Percentiles rank a stretch among this genome's conserved stretches.
These are phyloP conservation scores for Chlorella sp. DNA, from an alignment of 139 green algal species.

Conservation along the genomic window DNA sequence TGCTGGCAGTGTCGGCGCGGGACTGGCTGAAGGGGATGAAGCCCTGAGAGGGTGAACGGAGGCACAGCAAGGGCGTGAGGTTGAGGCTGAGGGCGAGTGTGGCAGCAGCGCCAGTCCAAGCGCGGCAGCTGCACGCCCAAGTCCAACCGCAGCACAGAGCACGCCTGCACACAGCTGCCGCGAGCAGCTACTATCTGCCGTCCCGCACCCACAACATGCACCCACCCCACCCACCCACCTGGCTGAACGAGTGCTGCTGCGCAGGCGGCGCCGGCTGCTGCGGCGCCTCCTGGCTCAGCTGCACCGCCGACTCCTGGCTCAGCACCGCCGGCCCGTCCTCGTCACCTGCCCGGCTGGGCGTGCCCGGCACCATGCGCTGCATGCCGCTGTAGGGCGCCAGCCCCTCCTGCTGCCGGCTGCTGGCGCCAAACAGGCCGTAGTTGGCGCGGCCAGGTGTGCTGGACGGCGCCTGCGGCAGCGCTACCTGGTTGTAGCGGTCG, in stretches of 20 bases:
- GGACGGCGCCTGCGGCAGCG: neutral
- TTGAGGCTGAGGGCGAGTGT: neutral
- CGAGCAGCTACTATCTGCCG: too few species aligned
- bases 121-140: too few species aligned
- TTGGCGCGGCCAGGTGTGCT: neutral
- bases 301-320: conserved; percentile 13
- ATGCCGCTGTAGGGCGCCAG: conserved; percentile 32
- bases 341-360: neutral
- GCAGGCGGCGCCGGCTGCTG: neutral
- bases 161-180: too few species aligned
- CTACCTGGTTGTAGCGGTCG: conserved; percentile 43
- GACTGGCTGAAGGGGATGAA: conserved; percentile 10
- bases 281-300: conserved; percentile 21
- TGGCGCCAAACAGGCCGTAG: conserved; percentile 30
- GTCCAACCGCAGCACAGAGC: too few species aligned
- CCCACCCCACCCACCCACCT: neutral
- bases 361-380: neutral
- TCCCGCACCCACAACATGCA: neutral
- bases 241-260: conserved; percentile 1
- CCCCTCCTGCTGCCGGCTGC: conserved; percentile 2
- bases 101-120: neutral
- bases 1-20: conserved; percentile 11
- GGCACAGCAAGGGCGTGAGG: neutral
- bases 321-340: conserved; percentile 16
- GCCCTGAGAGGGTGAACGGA: neutral